Base-by-base conservation (phyloP, 352 stramenopile genomes). In the Pythium folliculosum region DNA sequence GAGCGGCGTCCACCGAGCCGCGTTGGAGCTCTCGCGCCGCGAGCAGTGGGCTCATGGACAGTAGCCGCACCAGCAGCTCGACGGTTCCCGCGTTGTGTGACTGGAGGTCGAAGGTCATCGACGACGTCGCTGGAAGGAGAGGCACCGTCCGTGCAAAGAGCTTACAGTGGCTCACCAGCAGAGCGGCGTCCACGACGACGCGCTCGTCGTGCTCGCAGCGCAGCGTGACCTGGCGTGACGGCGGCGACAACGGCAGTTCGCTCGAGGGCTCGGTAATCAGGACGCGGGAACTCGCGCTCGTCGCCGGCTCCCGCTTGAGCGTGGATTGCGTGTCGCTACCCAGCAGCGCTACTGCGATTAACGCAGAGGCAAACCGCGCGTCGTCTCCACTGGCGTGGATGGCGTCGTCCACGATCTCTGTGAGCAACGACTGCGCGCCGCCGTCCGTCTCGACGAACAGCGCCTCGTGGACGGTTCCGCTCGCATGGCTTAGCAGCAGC, bases 311-410 rank as follows among this genome's bases (percentile, higher is more conserved):
- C n/a, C 82, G 72, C 53, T 78, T 80, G 12, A 86, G 65, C 16
- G 70, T 76, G 4, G 78, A 86, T 35, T 62, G 74, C 25, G 73
- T 75, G 50, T 83, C 78, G 30, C 62, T 63, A 21, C 62, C 76
- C 21, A 67, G 69, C 23, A 77, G 27, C 7, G 61, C 60, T 16
- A 61, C 54, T 4, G 69, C 57, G 5, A 86, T 60, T 16, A 86
- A 14, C 5, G 69, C 65, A 8, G 63, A 54, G 5, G 76, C 69
- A 12, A 82, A 56, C 23, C 35, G 48, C 0, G 40, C 48, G 12
- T 63, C 67, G 3, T 59, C 54, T 13, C 69, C 60, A 44, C 68
- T 66, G 5, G 30, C 47, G 23, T 67, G 45, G 25, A 82, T 48
- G n/a, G 69, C 67, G n/a, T 57, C 45, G 16, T 62, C 57, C 57